Evolutionary conservation across 495 filamentous ascomycete species (phyloP).

Genomic region (Glarea lozoyensis): DNA sequence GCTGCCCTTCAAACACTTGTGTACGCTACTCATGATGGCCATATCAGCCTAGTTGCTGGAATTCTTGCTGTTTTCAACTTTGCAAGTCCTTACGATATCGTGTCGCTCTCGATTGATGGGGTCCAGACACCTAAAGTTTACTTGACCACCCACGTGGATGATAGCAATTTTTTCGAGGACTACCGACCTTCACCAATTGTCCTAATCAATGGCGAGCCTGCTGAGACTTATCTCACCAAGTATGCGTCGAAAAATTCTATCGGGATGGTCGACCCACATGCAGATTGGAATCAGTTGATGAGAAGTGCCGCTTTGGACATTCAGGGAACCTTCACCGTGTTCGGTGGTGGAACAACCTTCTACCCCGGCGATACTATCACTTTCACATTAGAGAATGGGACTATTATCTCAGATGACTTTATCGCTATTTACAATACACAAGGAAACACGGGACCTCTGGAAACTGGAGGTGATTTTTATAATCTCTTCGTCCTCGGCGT

Average conservation of each 20-base stretch:
- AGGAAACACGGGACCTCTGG: slow-evolving; percentile 29
- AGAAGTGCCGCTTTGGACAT: slow-evolving; percentile 33
- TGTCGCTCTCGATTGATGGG: slow-evolving; percentile 39
- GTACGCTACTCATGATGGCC: slow-evolving; percentile 19
- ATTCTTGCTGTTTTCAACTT: slow-evolving; percentile 35
- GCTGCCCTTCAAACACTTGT: slow-evolving; percentile 9
- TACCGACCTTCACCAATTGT: slow-evolving; percentile 30
- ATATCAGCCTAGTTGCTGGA: slow-evolving; percentile 28
- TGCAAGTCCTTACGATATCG: slow-evolving; percentile 29
- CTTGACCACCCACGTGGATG: too few species aligned
- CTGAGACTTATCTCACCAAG: slow-evolving; percentile 29
- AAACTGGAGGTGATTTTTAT: slow-evolving; percentile 40
- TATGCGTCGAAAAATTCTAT: slow-evolving; percentile 31
- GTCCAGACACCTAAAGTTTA: slow-evolving; percentile 35
- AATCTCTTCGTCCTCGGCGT: slow-evolving; percentile 38
- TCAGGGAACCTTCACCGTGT: slow-evolving; percentile 26
- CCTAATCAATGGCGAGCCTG: slow-evolving; percentile 35
- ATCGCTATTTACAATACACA: slow-evolving; percentile 28
- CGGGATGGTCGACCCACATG: slow-evolving; percentile 36
- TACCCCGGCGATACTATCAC: slow-evolving; percentile 37
- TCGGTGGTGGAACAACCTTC: slow-evolving; percentile 31
- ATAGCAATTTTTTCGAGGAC: too few species aligned
- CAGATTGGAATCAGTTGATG: slow-evolving; percentile 46
- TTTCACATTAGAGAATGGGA: slow-evolving; percentile 33
- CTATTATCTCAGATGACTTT: too few species aligned